Evolutionary conservation across 495 filamentous ascomycete genomes (phyloP).

Genomic region (Aspergillus haitiensis): DNA sequence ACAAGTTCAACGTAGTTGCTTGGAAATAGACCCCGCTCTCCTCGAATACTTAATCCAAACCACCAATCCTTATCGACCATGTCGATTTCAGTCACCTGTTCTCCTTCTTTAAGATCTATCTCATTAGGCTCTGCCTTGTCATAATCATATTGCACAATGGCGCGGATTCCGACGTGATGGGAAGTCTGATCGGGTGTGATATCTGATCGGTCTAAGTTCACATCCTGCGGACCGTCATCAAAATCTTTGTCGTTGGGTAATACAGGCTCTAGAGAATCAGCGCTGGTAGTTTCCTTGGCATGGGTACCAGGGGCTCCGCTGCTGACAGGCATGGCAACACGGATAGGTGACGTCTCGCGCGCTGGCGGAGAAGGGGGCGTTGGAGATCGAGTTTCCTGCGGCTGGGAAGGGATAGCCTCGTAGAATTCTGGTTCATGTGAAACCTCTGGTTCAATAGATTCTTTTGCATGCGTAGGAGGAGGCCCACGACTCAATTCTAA

Average conservation of each 20-base stretch:
- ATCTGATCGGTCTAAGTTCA: constrained; percentile 61
- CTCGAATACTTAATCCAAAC: constrained; percentile 80
- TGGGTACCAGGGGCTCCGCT: constrained; percentile 55
- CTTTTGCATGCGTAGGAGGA: constrained; percentile 69
- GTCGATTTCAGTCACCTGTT: constrained; percentile 90
- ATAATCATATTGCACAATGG: constrained; percentile 90
- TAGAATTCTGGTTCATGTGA: constrained; percentile 53
- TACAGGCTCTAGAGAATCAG: constrained; percentile 32
- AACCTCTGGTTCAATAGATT: constrained; percentile 48
- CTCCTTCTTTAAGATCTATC: constrained; percentile 85
- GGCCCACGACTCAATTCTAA: constrained; percentile 61
- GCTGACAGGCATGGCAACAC: constrained; percentile 82
- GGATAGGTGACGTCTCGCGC: constrained; percentile 69
- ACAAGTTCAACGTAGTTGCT: constrained; percentile 94
- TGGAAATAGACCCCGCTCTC: constrained; percentile 88
- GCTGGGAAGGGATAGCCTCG: constrained; percentile 50
- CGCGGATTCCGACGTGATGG: constrained; percentile 57
- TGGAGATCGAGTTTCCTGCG: constrained; percentile 61
- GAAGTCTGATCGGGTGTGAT: constrained; percentile 43
- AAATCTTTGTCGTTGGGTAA: constrained; percentile 64
- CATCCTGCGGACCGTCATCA: constrained; percentile 62
- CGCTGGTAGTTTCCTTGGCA: constrained; percentile 51
- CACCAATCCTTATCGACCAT: constrained; percentile 98
- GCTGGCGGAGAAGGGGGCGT: constrained; percentile 58
- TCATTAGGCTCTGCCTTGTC: constrained; percentile 98